Evolutionary conservation across 345 rosid species (phyloP), one percentile per base, ranked within the genome.

Genomic region (Eucalyptus tenuipes): DNA sequence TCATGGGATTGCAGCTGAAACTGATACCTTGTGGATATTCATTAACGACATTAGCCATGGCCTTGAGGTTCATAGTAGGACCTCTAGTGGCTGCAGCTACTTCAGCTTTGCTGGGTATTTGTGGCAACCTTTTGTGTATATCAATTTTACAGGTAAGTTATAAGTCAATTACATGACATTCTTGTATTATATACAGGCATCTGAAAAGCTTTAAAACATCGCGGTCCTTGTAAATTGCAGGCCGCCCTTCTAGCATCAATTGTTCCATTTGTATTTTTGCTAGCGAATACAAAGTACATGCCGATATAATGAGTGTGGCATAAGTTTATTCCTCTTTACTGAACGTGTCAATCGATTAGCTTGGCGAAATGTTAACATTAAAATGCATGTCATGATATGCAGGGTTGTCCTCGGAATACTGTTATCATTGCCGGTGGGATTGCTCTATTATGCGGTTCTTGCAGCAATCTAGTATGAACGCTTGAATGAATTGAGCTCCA

Each of bases 191-290:
- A 37, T 20, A 31, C 13, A 47, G 25, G 29, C 88, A 10, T 11
- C 52, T 45, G 37, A 45, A 25, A 81, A 14, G 37, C 37, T 52
- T 40, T 13, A 33, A 10, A 27, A 49, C 42, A 42, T 31, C n/a
- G 4, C 17, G 12, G 86, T 55, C 50, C 55, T 12, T 29, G 40
- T 8, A 55, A 10, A 71, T 64, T 29, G 42, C 90, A 96, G 98
- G 97, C 97, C 31, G 95, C 96, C 89, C 98, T 96, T 86, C 95
- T 96, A 14, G 95, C 92, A 88, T 96, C 94, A 24, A 91, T 95
- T 47, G 94, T 94, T 49, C 96, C 97, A n/a, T 96, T 94, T 85
- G 96, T 96, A 18, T 96, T 94, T 89, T 94, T 89, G 98, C 97
- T 25, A 94, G 93, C 86, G 94, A 96, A 88, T 95, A 96, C 81